Evolutionary conservation across 1,139 yeast species (phyloP), one percentile per base, ranked within the genome.

Genomic region (Kluyveromyces sp.): DNA sequence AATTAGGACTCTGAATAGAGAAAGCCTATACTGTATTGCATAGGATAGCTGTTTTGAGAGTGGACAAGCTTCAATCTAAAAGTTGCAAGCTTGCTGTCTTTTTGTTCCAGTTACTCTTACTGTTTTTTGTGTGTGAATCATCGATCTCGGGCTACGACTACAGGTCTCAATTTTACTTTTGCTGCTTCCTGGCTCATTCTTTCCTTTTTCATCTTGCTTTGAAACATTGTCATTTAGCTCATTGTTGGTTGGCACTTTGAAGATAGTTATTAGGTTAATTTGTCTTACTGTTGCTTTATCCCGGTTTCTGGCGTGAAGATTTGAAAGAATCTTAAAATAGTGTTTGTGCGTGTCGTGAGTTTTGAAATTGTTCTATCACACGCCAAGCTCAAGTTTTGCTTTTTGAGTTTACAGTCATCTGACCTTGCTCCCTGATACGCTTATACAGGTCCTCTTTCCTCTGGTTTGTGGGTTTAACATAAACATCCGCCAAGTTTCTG

Each of bases 261-360:
- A 53, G 62, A 51, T 54, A 58, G 60, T 58, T 58, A 58, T 58
- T 58, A 49, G 48, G 52, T 58, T 58, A 58, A 55, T 58, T 54
- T 55, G 60, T 56, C 61, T 52, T 49, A 43, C 46, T 43, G 41
- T 35, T 25, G 15, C 25, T 4, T 9, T 18, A 33, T 19, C 36
- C 15, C 8, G 6, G 9, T 22, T 25, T 15, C 11, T 30, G 6
- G 33, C 33, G n/a, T n/a, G n/a, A n/a, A n/a, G n/a, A 29, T 32
- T 15, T 4, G 34, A 32, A 32, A 32, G 26, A 22, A 22, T 22
- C 6, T 22, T 22, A 22, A 22, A 9, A 6, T 9, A 22, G 26
- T 6, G 26, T 22, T 22, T 22, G 26, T 9, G 6, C 26, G 26
- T 22, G 26, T 9, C 26, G 26, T 22, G 26, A 22, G 9, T 22